Percentiles rank a stretch among this genome's conserved stretches.
Evolutionary conservation across 768 basidiomycete genomes (phyloP).

Genomic region (Lactarius quietus): DNA sequence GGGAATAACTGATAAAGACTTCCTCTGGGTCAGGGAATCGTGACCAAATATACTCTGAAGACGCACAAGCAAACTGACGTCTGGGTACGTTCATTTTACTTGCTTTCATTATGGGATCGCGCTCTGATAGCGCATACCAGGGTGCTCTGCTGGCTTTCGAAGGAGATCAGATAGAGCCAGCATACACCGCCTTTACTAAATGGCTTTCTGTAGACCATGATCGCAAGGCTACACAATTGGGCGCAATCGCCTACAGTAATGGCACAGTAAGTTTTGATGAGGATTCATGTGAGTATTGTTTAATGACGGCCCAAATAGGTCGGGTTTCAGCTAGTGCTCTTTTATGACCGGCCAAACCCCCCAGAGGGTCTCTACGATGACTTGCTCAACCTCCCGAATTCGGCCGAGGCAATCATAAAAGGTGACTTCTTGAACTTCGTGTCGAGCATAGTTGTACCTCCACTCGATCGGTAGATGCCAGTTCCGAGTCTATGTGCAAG

Average conservation of each 20-base stretch:
- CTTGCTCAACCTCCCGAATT: slow-evolving; percentile 43
- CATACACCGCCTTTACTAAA: background rate
- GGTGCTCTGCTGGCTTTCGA: background rate
- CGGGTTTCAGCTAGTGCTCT: slow-evolving; percentile 43
- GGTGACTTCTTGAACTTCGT: slow-evolving; percentile 37
- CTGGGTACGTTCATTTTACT: background rate
- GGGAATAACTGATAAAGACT: background rate
- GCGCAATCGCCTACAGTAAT: background rate
- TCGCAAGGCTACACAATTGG: background rate
- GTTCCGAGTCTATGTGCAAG: background rate
- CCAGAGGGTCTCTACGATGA: slow-evolving; percentile 51
- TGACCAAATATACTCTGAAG: slow-evolving; percentile 6
- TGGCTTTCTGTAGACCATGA: background rate
- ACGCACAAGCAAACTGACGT: slow-evolving; percentile 2
- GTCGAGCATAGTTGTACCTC: background rate
- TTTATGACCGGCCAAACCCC: slow-evolving; percentile 54
- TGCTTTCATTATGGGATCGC: background rate
- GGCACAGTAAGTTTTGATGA: slow-evolving; percentile 13
- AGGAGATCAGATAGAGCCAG: background rate
- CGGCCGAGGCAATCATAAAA: slow-evolving; percentile 24
- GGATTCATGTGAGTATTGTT: background rate
- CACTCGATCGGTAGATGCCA: background rate
- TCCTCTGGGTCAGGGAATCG: slow-evolving; percentile 1
- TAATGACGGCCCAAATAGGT: slow-evolving; percentile 43
- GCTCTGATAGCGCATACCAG: background rate